phyloP scores from a whole-genome alignment of 805 yeast species.

The Komagataella ulmi region DNA sequence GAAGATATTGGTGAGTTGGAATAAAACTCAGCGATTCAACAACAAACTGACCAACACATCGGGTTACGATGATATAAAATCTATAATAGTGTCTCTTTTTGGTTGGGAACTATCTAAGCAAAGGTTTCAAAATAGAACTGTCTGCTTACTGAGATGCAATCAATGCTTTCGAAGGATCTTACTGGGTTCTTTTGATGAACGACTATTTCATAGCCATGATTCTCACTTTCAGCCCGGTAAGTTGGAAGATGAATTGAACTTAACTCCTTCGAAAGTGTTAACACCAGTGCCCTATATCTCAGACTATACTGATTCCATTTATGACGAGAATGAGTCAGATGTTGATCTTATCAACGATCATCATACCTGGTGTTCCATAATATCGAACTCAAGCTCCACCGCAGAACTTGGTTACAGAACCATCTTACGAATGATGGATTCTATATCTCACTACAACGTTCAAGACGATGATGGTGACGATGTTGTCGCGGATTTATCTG shows the following conservation, averaged over 20 bases:
- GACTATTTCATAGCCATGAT: not conserved
- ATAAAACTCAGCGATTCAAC: slow-evolving; percentile 4
- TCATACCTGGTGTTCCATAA: slow-evolving; percentile 18
- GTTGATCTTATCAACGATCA: slow-evolving; percentile 21
- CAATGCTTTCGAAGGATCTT: slow-evolving; percentile 23
- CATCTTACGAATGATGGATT: slow-evolving; percentile 5
- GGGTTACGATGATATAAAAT: slow-evolving; percentile 2
- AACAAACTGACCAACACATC: slow-evolving; percentile 2
- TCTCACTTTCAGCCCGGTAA: not conserved
- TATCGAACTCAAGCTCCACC: slow-evolving; percentile 9
- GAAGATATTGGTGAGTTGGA: slow-evolving; percentile 3
- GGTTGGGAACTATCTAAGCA: slow-evolving; percentile 24
- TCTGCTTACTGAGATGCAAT: slow-evolving; percentile 16
- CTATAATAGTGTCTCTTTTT: slow-evolving; percentile 13
- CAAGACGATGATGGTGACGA: slow-evolving; percentile 4
- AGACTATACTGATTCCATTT: not conserved
- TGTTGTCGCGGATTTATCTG: not conserved
- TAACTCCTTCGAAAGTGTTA: not conserved
- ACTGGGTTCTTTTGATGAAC: slow-evolving; percentile 4
- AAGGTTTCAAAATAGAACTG: slow-evolving; percentile 10
- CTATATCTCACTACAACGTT: not conserved
- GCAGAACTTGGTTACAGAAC: slow-evolving; percentile 9
- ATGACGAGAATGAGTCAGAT: slow-evolving; percentile 6
- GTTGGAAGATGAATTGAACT: slow-evolving; percentile 3
- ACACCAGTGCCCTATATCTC: not conserved